A percentile compares a stretch with the other conserved stretches of the same genome.
These are phyloP conservation scores for Fusarium sarcochroum DNA, from an alignment of 2,329 filamentous ascomycete genomes.

Conservation along the genomic window DNA sequence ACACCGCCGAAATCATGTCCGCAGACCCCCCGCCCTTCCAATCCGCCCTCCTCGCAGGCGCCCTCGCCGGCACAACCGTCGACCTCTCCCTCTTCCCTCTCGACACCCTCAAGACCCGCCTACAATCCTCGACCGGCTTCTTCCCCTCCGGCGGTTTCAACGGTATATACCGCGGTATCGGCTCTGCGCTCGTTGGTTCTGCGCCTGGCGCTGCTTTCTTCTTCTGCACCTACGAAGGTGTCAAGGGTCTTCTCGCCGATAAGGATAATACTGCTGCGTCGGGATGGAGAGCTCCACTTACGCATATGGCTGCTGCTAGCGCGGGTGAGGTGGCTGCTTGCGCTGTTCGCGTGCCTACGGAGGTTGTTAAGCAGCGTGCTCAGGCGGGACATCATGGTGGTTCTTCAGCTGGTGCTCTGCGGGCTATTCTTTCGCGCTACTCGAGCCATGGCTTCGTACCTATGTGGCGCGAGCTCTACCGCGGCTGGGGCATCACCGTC, in stretches of 20 bases:
- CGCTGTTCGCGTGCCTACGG: conserved; percentile 91
- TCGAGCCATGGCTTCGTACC: conserved; percentile 61
- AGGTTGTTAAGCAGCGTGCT: conserved; percentile 96
- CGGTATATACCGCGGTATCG: conserved; percentile 94
- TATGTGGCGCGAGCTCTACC: conserved; percentile 88
- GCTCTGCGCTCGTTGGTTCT: conserved; percentile 89
- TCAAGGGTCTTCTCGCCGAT: conserved; percentile 70
- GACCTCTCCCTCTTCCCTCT: conserved; percentile 97
- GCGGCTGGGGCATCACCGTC: conserved; percentile 92
- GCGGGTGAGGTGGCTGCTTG: conserved; percentile 94
- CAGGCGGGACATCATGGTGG: conserved; percentile 88
- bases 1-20: conserved; percentile 14
- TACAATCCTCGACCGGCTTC: conserved; percentile 86
- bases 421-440: conserved; percentile 74
- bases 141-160: conserved; percentile 87
- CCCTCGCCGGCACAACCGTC: conserved; percentile 92
- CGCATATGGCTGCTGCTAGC: conserved; percentile 88
- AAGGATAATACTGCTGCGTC: conserved; percentile 40
- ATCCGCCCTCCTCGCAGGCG: conserved; percentile 81
- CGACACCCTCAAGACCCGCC: conserved; percentile 98
- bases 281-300: conserved; percentile 54
- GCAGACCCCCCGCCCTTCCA: conserved; percentile 63
- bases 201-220: conserved; percentile 96
- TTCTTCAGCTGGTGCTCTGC: conserved; percentile 75
- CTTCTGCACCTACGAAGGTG: conserved; percentile 92